Base-by-base conservation (phyloP, 495 filamentous ascomycete genomes). In the Hypoxylon trugodes region DNA sequence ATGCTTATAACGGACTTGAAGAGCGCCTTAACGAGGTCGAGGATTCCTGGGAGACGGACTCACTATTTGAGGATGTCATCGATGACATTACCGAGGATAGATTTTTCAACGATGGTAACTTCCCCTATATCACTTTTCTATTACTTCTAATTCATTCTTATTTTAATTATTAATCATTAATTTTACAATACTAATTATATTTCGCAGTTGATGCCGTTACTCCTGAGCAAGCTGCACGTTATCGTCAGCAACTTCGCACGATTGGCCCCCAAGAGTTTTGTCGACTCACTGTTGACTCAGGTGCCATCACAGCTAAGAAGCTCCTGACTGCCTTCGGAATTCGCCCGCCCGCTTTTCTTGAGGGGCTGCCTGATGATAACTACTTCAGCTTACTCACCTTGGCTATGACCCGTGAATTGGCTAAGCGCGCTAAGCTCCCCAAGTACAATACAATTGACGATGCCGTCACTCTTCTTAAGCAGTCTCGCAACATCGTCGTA, bases 301-400 rank as follows among this genome's bases (percentile, higher is more conserved):
- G 86, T 10, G 77, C 78, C 21, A 84, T 94, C 58, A 86, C 89
- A 1, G 91, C 89, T 18, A 90, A 89, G 76, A 95, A 91, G 74
- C 79, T 98, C 16, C 86, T 93, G 61, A 95, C 92, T 4, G 95
- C 94, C n/a, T 98, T 98, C 77, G 89, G 90, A 43, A 87, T 96
- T 58, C 74, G 83, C 25, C 89, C 89, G 46, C 92, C 93, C 13
- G 75, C 79, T 24, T 94, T 91, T 71, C 79, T 96, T 16, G 89
- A 94, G 18, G 90, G 86, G 19, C 79, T 84, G 32, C 82, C 83
- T 18, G 92, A 96, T 67, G 81, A 88, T n/a, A 79, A 86, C 1
- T 96, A 90, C 69, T 89, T 89, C 70, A 76, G 81, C 35, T 74
- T 97, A 41, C 81, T 98, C 13, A 87, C 85, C 36, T 80, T 91